Percentiles rank a stretch among this genome's conserved stretches.
These are phyloP conservation scores for Paulownia fortunei DNA, from an alignment of 257 asterid species.

Conservation along the genomic window DNA sequence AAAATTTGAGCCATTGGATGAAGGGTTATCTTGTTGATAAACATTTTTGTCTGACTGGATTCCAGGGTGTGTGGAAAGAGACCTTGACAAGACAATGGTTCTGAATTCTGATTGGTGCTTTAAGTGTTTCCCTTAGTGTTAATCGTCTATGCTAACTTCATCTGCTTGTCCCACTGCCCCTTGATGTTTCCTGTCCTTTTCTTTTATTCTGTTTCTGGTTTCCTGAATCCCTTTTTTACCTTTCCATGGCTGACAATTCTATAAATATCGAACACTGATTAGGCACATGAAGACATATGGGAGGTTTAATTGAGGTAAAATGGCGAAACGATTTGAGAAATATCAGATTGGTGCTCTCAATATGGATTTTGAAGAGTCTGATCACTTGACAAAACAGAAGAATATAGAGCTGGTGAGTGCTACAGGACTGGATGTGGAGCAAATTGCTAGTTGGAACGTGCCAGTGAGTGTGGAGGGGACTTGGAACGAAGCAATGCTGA, in stretches of 20 bases:
- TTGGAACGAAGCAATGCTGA: constrained; percentile 3
- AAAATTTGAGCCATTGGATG: not conserved
- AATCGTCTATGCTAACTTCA: constrained; percentile 19
- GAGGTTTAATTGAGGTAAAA: not conserved
- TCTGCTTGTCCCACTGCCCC: constrained; percentile 14
- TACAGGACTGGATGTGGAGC: constrained; percentile 45
- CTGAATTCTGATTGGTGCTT: not conserved
- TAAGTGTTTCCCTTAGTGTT: not conserved
- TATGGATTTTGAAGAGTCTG: constrained; percentile 20
- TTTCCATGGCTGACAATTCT: not conserved
- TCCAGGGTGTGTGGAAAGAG: constrained; percentile 23
- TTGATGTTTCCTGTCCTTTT: not conserved
- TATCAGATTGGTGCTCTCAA: constrained; percentile 22
- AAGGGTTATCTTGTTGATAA: not conserved
- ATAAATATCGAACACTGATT: not conserved
- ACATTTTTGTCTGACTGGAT: constrained; percentile 4
- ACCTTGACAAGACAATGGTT: not conserved
- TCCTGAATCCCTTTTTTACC: not conserved
- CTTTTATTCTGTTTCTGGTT: too few species aligned
- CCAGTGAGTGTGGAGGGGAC: not conserved
- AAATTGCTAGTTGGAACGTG: constrained; percentile 25
- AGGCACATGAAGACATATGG: not conserved
- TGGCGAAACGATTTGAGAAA: constrained; percentile 29
- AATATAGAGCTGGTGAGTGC: constrained; percentile 21
- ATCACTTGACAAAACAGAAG: constrained; percentile 22